These are phyloP conservation scores for Aspergillus aculeatus DNA, from an alignment of 2,329 filamentous ascomycete species.

Conservation along the genomic window DNA sequence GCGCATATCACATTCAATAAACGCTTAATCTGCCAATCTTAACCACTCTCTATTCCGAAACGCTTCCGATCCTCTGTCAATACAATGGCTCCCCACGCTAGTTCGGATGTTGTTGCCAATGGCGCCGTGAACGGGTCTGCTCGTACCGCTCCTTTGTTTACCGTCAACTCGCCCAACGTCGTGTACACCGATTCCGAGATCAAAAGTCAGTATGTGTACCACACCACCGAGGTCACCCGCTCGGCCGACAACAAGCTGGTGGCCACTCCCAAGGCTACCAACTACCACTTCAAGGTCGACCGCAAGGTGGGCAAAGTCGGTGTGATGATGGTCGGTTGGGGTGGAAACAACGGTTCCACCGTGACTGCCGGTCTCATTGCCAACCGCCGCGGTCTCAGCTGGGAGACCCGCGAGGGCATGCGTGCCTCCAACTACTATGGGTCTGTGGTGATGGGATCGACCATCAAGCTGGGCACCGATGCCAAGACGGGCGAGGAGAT, in stretches of 20 bases:
- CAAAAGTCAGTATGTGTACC: slow-evolving; percentile 92
- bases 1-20: slow-evolving; percentile 49
- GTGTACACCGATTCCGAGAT: slow-evolving; percentile 85
- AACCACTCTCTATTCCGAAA: slow-evolving; percentile 26
- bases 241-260: slow-evolving; percentile 72
- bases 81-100: slow-evolving; percentile 92
- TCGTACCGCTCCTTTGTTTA: slow-evolving; percentile 63
- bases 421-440: slow-evolving; percentile 95
- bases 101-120: slow-evolving; percentile 54
- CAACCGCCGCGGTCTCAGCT: slow-evolving; percentile 80
- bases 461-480: slow-evolving; percentile 92
- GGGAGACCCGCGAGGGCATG: slow-evolving; percentile 90
- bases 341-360: slow-evolving; percentile 97
- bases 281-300: slow-evolving; percentile 97
- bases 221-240: slow-evolving; percentile 79
- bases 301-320: slow-evolving; percentile 90
- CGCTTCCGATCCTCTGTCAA: slow-evolving; percentile 27
- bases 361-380: slow-evolving; percentile 96
- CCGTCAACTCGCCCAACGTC: slow-evolving; percentile 89
- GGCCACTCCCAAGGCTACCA: slow-evolving; percentile 80
- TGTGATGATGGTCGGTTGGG: slow-evolving; percentile 96
- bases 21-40: slow-evolving; percentile 43
- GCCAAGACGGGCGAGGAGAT: slow-evolving; percentile 80
- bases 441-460: slow-evolving; percentile 94
- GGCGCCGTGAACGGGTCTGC: slow-evolving; percentile 55